A percentile compares a stretch with the other conserved stretches of the same genome.
Evolutionary conservation across 352 stramenopile species (phyloP).

Genomic region (Globisporangium okanoganense): DNA sequence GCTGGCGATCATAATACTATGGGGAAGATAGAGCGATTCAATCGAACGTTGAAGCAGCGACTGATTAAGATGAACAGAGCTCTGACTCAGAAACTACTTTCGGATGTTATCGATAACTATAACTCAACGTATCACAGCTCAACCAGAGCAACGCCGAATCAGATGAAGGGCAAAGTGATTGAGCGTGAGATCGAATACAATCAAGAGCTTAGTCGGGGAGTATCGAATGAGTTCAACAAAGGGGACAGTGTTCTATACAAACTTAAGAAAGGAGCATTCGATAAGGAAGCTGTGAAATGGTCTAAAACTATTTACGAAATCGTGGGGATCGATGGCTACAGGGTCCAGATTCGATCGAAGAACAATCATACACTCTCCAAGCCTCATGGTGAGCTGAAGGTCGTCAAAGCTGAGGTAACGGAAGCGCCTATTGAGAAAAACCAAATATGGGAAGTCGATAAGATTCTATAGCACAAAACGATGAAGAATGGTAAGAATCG

Average conservation of each 20-base stretch:
- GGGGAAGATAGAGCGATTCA: conserved; percentile 46
- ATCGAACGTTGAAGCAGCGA: conserved; percentile 29
- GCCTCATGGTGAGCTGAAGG: neutral
- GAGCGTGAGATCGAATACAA: neutral
- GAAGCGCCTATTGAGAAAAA: conserved; percentile 1
- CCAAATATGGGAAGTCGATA: neutral
- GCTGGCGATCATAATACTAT: conserved; percentile 31
- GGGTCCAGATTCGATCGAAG: neutral
- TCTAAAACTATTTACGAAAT: neutral
- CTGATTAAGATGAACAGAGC: conserved; percentile 23
- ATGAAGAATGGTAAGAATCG: conserved; percentile 11
- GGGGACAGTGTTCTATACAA: neutral
- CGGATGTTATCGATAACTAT: conserved; percentile 17
- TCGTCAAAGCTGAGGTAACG: neutral
- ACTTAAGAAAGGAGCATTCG: neutral
- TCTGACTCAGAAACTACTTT: conserved; percentile 22
- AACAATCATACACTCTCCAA: neutral
- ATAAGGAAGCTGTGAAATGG: neutral
- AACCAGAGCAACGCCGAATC: neutral
- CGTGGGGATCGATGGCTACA: neutral
- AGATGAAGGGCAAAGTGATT: neutral
- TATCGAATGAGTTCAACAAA: neutral
- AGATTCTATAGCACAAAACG: neutral
- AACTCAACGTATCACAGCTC: neutral
- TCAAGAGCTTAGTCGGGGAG: neutral